These are phyloP conservation scores for Vaucheria bursata DNA, from an alignment of 352 stramenopile genomes.

Conservation along the genomic window DNA sequence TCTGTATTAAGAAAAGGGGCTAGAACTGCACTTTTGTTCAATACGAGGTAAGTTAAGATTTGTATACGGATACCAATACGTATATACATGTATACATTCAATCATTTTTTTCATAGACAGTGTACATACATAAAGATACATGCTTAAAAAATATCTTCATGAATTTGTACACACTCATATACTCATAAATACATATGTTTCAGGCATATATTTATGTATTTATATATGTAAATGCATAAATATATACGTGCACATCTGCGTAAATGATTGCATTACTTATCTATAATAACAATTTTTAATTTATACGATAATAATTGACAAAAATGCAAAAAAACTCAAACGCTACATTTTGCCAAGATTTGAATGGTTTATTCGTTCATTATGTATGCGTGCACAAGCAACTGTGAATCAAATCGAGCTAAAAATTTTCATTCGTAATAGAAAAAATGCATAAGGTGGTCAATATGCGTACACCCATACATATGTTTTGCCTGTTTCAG, in stretches of 20 bases:
- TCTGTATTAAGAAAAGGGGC: neutral
- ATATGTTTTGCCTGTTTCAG: neutral
- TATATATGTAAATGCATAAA: neutral
- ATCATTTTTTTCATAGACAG: neutral
- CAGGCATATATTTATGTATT: neutral
- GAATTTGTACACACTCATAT: neutral
- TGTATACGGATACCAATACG: neutral
- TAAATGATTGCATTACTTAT: neutral
- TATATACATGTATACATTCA: neutral
- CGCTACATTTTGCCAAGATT: too few species aligned
- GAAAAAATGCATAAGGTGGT: neutral
- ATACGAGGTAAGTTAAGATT: neutral
- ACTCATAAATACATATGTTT: neutral
- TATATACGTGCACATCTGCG: neutral
- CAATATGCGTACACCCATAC: neutral
- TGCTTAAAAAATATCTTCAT: neutral
- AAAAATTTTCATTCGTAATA: neutral
- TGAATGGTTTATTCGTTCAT: too few species aligned
- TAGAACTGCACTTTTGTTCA: neutral
- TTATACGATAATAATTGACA: too few species aligned
- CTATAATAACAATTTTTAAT: too few species aligned
- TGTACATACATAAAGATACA: neutral
- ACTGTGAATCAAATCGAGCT: neutral
- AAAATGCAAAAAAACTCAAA: too few species aligned
- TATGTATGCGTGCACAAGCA: neutral